Conservation (phyloP, 306 rosid species). For the Rosa rugosa region DNA sequence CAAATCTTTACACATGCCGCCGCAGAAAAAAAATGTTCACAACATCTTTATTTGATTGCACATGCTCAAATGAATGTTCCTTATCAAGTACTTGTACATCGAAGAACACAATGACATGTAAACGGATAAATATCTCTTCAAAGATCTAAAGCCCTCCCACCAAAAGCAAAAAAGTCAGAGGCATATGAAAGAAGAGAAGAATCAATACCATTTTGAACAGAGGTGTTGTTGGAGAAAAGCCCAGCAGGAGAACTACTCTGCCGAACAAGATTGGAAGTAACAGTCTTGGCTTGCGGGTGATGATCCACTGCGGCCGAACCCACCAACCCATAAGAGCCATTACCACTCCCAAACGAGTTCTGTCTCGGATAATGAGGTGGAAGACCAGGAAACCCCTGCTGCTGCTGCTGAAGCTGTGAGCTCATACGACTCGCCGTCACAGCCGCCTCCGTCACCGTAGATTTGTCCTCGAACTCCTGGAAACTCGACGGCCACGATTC, state of each 20-base stretch:
- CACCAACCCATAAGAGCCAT: conserved; percentile 45
- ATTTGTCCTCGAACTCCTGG: conserved; percentile 38
- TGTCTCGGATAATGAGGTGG: conserved; percentile 91
- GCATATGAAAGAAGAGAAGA: conserved; percentile 5
- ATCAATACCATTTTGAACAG: conserved; percentile 58
- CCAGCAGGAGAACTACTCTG: conserved; percentile 67
- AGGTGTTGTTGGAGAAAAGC: conserved; percentile 52
- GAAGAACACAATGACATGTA: not conserved
- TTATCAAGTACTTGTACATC: not conserved
- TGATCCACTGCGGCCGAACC: conserved; percentile 46
- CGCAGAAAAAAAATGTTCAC: not conserved
- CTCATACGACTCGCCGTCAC: conserved; percentile 32
- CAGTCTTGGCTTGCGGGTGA: conserved; percentile 29
- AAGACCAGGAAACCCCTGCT: conserved; percentile 41
- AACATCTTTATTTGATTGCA: not conserved
- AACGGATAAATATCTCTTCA: not conserved
- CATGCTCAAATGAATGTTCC: not conserved
- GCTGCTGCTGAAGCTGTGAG: conserved; percentile 20
- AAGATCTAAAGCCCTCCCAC: no score
- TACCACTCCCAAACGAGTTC: conserved; percentile 32
- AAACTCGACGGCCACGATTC: conserved; percentile 37
- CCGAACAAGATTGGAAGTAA: conserved; percentile 41
- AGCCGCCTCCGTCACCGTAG: conserved; percentile 23
- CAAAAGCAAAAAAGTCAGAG: not conserved
- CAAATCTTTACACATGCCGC: not conserved